A percentile compares a stretch with the other conserved stretches of the same genome.
Conservation (phyloP, 1,284 basidiomycete genomes). For the Coniferiporia sulphurascens region DNA sequence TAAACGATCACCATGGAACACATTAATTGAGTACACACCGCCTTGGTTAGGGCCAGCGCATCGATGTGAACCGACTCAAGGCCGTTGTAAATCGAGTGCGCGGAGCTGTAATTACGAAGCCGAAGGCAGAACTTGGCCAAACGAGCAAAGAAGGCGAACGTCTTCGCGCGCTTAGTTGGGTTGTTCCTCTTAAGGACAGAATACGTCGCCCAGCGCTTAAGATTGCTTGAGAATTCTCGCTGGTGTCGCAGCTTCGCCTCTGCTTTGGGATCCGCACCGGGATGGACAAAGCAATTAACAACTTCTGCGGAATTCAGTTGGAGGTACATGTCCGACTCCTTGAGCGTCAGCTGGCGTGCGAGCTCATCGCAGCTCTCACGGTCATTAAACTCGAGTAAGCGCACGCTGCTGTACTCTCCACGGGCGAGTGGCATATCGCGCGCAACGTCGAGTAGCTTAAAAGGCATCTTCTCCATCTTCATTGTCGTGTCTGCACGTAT, state of each 20-base stretch:
- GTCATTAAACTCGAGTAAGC: not conserved
- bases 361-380: slow-evolving; percentile 1
- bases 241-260: slow-evolving; percentile 4
- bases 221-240: slow-evolving; percentile 7
- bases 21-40: not conserved
- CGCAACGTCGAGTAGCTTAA: not conserved
- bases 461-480: slow-evolving; percentile 1
- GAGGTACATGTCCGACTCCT: slow-evolving; percentile 7
- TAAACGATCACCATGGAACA: not conserved
- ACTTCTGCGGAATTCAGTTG: slow-evolving; percentile 7
- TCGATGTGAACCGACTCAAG: slow-evolving; percentile 5
- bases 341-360: slow-evolving; percentile 12
- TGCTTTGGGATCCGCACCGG: not conserved
- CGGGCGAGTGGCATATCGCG: not conserved
- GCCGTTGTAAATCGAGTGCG: slow-evolving; percentile 12
- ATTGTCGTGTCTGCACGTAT: not conserved
- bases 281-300: slow-evolving; percentile 1
- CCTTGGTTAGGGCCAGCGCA: not conserved
- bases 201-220: slow-evolving; percentile 5
- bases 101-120: slow-evolving; percentile 16
- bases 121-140: not conserved
- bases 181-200: slow-evolving; percentile 3
- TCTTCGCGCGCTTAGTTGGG: slow-evolving; percentile 6
- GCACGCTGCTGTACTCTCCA: not conserved
- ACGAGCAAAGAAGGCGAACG: slow-evolving; percentile 2